Conservation (phyloP, 2,329 filamentous ascomycete species). For the Neocucurbitaria cava region DNA sequence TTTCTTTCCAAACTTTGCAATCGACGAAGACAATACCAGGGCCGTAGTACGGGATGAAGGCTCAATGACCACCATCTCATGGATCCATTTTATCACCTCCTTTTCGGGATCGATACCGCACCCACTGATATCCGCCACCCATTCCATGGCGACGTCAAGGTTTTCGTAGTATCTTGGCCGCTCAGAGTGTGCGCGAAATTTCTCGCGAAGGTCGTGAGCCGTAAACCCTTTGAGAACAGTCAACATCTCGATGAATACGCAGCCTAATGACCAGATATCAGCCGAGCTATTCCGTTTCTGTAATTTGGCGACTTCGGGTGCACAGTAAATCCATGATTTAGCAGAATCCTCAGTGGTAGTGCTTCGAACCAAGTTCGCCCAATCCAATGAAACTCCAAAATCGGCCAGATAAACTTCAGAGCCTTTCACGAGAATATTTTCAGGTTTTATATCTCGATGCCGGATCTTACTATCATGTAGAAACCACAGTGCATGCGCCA, state of each 20-base stretch:
- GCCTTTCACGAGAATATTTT: constrained; percentile 27
- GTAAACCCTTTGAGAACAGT: neutral
- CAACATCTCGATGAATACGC: constrained; percentile 24
- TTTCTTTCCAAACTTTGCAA: neutral
- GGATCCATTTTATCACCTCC: neutral
- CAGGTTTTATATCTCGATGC: constrained; percentile 44
- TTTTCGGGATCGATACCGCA: neutral
- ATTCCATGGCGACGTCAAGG: neutral
- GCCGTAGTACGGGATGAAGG: neutral
- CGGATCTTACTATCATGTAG: constrained; percentile 21
- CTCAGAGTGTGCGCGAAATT: neutral
- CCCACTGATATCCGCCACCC: neutral
- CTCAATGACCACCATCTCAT: neutral
- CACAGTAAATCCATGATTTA: constrained; percentile 7
- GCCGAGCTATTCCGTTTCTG: constrained; percentile 16
- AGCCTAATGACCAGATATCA: constrained; percentile 24
- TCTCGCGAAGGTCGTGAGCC: neutral
- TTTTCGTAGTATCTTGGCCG: neutral
- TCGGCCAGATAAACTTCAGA: constrained; percentile 6
- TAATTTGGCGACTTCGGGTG: constrained; percentile 12
- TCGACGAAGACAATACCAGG: neutral
- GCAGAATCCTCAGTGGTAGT: constrained; percentile 1
- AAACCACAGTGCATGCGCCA: constrained; percentile 23
- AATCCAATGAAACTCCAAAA: constrained; percentile 15
- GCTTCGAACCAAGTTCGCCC: neutral